Base-by-base conservation (phyloP, 2,329 filamentous ascomycete genomes). In the Setomelanomma holmii region DNA sequence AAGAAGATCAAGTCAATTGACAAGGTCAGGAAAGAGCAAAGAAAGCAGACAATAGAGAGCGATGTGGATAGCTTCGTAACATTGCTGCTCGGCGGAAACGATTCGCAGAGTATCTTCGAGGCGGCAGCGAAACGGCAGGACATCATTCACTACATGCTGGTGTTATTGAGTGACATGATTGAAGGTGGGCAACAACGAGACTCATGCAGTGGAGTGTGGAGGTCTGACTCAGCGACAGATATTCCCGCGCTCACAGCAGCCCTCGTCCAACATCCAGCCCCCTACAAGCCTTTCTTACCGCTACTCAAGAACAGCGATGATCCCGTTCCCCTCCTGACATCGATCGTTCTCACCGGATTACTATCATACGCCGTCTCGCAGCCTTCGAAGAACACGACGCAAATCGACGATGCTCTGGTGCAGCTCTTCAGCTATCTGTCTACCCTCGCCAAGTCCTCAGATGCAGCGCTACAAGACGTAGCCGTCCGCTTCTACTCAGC, bases 1-100 rank as follows among this genome's bases (percentile, higher is more conserved):
- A 90, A 89, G 80, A 93, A 93, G 83, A 96, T 99, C 79, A 93
- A 93, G 77, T 91, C 93, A 56, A 91, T 98, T 66, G 95, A 98
- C 77, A 98, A 97, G 79, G 90, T 95, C 63, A 90, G 92, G 76
- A 95, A 91, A 76, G 95, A 98, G 64, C 89, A 92, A 78, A 86
- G 93, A 71, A 89, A 88, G 73, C 86, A 93, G 71, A 89, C 87
- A 16, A 87, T 98, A 56, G 90, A 96, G 74, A 79, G 78, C 49
- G 90, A 97, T 77, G 78, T 93, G 20, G 83, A 88, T 65, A 90
- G 88, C 61, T 99, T 96, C 78, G 85, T 87, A 53, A 80, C 84
- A 59, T 81, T 99, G 60, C 88, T 99, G 64, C 83, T 95, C 21
- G 93, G 95, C 44, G 80, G 80, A 52, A 75, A 79, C 46, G 79